phyloP scores from a whole-genome alignment of 2,329 filamentous ascomycete species.

The Hymenoscyphus albidus region DNA sequence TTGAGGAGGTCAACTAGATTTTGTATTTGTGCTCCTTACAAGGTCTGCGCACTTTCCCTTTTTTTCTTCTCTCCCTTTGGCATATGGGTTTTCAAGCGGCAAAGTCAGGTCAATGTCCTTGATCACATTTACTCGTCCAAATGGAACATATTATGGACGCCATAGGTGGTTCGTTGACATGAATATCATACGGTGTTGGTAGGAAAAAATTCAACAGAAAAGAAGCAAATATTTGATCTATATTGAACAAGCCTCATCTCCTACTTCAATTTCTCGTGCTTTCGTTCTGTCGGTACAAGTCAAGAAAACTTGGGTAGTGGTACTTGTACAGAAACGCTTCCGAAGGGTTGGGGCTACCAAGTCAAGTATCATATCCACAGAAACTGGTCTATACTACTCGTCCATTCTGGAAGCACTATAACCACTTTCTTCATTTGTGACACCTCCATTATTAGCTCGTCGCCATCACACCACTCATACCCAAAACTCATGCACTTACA shows the following conservation, averaged over 20 bases:
- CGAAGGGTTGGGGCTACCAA: no score
- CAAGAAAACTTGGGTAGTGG: no score
- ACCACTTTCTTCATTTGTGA: no score
- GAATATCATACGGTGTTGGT: background rate
- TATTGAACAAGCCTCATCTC: background rate
- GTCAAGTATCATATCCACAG: no score
- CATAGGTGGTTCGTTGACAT: background rate
- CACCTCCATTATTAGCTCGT: no score
- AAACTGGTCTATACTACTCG: no score
- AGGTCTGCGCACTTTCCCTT: background rate
- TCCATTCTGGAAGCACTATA: no score
- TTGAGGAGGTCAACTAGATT: conserved; percentile 34
- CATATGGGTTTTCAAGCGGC: background rate
- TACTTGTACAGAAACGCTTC: no score
- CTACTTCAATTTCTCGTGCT: no score
- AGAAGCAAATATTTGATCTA: background rate
- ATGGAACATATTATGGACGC: background rate
- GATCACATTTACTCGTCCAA: conserved; percentile 2
- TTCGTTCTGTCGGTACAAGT: no score
- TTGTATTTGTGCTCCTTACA: conserved; percentile 13
- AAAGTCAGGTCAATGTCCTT: background rate
- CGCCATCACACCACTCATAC: no score
- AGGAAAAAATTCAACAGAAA: conserved; percentile 1
- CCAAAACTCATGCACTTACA: no score
- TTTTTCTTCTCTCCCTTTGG: background rate